Evolutionary conservation across 169 alveolate species (phyloP).

Genomic region (Perkinsus marinus): DNA sequence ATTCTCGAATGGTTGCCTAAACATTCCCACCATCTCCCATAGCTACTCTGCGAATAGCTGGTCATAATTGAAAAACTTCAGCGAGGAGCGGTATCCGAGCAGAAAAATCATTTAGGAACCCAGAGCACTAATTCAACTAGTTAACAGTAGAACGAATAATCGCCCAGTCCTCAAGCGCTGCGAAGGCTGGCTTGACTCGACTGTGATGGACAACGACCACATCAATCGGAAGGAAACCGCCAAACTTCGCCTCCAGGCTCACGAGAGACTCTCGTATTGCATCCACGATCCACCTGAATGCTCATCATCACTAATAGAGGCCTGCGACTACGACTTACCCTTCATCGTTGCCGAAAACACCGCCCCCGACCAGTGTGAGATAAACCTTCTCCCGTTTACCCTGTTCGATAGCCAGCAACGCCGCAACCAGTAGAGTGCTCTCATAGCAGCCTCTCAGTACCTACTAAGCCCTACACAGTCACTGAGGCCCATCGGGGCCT

Average conservation of each 20-base stretch:
- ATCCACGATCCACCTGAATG: neutral
- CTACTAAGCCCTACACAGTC: neutral
- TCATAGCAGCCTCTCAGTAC: neutral
- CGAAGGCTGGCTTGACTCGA: neutral
- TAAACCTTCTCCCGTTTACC: neutral
- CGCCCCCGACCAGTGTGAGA: neutral
- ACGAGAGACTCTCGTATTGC: neutral
- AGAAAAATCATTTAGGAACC: no score
- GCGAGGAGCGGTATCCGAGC: no score
- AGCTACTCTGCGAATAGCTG: no score
- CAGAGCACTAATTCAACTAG: no score
- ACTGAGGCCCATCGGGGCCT: neutral
- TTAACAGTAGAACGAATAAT: neutral
- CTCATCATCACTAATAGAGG: neutral
- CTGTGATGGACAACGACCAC: neutral
- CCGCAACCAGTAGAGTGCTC: neutral
- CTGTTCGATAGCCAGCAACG: neutral
- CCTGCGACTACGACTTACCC: neutral
- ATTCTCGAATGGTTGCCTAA: no score
- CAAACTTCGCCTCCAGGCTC: neutral
- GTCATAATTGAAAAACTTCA: no score
- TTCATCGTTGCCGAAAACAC: neutral
- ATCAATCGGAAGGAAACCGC: neutral
- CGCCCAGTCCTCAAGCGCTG: neutral
- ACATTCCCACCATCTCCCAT: no score